Conservation (phyloP, 768 basidiomycete species). For the Boletus coccyginus region DNA sequence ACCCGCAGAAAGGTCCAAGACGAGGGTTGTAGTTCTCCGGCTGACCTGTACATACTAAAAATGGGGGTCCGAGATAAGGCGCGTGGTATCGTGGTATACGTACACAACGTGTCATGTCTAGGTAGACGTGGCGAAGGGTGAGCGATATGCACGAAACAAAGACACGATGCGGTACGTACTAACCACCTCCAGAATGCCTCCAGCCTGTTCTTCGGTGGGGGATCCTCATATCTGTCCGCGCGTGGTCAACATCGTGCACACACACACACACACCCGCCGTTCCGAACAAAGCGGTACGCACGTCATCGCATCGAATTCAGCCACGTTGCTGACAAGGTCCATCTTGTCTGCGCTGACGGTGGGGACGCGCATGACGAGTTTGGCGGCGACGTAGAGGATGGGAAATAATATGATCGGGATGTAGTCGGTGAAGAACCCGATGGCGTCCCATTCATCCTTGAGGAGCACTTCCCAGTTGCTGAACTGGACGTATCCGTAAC, state of each 20-base stretch:
- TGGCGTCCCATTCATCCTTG: slow-evolving; percentile 33
- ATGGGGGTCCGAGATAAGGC: neutral
- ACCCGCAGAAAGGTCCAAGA: no score
- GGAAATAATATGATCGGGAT: slow-evolving; percentile 45
- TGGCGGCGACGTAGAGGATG: slow-evolving; percentile 38
- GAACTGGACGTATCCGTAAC: slow-evolving; percentile 25
- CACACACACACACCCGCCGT: no score
- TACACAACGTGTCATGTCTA: slow-evolving; percentile 6
- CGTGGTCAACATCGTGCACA: neutral
- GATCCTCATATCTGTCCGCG: slow-evolving; percentile 25
- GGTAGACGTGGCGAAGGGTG: neutral
- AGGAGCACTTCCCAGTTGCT: slow-evolving; percentile 41
- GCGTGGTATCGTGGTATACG: neutral
- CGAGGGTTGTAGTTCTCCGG: no score
- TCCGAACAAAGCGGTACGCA: neutral
- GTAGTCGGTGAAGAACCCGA: slow-evolving; percentile 42
- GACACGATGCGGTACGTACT: slow-evolving; percentile 8
- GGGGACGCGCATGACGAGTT: slow-evolving; percentile 10
- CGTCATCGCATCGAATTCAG: slow-evolving; percentile 31
- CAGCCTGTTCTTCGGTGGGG: slow-evolving; percentile 22
- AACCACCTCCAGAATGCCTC: slow-evolving; percentile 31
- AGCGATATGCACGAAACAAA: neutral
- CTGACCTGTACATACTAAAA: neutral
- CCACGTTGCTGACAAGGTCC: slow-evolving; percentile 25
- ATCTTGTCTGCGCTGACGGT: slow-evolving; percentile 14